Evolutionary conservation across 1,284 basidiomycete genomes (phyloP).

Genomic region (Xanthoconium separans): DNA sequence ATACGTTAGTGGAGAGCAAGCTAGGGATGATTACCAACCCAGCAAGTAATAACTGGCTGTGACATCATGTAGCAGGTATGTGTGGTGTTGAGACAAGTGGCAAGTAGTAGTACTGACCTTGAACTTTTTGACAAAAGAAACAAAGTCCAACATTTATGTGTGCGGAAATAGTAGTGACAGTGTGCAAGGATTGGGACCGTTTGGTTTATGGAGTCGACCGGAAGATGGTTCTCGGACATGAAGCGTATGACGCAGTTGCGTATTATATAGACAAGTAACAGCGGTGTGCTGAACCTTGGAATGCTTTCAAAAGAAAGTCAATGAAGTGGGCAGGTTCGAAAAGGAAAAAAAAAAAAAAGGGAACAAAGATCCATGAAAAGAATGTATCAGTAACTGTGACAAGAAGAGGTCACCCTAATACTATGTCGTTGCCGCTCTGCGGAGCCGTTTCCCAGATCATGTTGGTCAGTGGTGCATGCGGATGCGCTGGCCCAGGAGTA

Average conservation of each 20-base stretch:
- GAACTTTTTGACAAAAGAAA: constrained; percentile 1
- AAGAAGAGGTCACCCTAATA: constrained; percentile 25
- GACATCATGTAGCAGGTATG: constrained; percentile 5
- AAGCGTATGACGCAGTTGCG: constrained; percentile 1
- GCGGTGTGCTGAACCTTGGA: constrained; percentile 4
- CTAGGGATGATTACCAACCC: constrained; percentile 6
- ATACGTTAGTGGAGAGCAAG: constrained; percentile 10
- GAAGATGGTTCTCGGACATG: neutral
- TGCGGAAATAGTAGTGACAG: constrained; percentile 18
- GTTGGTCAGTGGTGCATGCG: constrained; percentile 21
- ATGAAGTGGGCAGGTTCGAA: neutral
- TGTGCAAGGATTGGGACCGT: constrained; percentile 2
- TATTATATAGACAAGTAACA: constrained; percentile 1
- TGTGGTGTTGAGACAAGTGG: constrained; percentile 12
- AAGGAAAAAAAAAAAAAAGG: neutral
- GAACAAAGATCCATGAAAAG: neutral
- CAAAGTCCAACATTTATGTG: constrained; percentile 15
- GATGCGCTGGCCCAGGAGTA: constrained; percentile 17
- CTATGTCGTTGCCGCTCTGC: constrained; percentile 31
- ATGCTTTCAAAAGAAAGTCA: constrained; percentile 9
- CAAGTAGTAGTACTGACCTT: constrained; percentile 2
- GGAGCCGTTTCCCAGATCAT: constrained; percentile 32
- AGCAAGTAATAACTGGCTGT: neutral
- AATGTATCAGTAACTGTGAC: constrained; percentile 7
- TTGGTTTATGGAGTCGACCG: constrained; percentile 6